phyloP scores from a whole-genome alignment of 495 filamentous ascomycete species.

The Geopyxis carbonaria region DNA sequence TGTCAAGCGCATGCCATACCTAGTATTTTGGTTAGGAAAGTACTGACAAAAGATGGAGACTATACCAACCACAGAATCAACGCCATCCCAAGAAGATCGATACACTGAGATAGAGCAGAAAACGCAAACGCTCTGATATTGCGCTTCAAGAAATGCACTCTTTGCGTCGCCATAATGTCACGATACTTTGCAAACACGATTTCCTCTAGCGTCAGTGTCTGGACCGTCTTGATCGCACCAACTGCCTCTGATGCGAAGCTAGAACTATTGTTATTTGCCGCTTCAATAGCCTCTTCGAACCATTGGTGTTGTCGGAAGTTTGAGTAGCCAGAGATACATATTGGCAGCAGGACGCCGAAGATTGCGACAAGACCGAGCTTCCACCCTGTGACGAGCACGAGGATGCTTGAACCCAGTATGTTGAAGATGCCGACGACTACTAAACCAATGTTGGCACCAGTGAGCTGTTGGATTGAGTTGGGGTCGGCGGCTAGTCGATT shows the following conservation, averaged over 20 bases:
- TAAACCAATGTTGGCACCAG: conserved; percentile 39
- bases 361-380: conserved; percentile 41
- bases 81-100: too few species aligned
- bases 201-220: conserved; percentile 31
- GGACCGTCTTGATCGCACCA: conserved; percentile 39
- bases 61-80: too few species aligned
- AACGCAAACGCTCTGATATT: too few species aligned
- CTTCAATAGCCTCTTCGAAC: conserved; percentile 36
- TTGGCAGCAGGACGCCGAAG: conserved; percentile 36
- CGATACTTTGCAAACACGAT: too few species aligned
- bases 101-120: too few species aligned
- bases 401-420: conserved; percentile 33
- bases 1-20: conserved; percentile 40
- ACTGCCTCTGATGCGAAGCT: conserved; percentile 38
- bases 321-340: conserved; percentile 35
- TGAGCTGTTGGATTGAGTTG: conserved; percentile 44
- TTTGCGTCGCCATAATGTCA: too few species aligned
- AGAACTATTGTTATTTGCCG: conserved; percentile 38
- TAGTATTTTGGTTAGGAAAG: too few species aligned
- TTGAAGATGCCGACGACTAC: conserved; percentile 35
- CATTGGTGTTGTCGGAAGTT: conserved; percentile 37
- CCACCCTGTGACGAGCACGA: conserved; percentile 41
- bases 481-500: conserved; percentile 41
- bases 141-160: too few species aligned
- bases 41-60: too few species aligned